Evolutionary conservation across 2,329 filamentous ascomycete species (phyloP).

Genomic region (Pyricularia sp.): DNA sequence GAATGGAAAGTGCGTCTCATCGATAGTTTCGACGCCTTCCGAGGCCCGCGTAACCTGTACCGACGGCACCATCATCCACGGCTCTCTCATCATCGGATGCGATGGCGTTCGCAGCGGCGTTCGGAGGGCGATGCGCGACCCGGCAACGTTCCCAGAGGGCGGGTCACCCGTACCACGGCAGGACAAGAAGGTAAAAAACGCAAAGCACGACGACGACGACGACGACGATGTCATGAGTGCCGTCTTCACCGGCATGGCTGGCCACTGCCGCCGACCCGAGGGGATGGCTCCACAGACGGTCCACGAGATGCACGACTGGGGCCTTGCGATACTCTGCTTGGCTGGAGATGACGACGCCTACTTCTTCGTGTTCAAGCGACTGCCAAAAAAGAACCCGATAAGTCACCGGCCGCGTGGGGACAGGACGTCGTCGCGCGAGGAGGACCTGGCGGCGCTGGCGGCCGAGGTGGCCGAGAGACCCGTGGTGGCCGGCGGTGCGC

Average conservation of each 20-base stretch:
- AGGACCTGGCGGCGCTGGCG: conserved; percentile 6
- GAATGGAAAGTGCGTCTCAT: conserved; percentile 11
- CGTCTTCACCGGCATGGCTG: conserved; percentile 10
- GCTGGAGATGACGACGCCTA: conserved; percentile 6
- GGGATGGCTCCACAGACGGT: conserved; percentile 3
- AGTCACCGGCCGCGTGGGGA: neutral
- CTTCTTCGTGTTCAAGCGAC: conserved; percentile 8
- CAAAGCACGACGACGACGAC: conserved; percentile 6
- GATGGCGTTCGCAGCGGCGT: conserved; percentile 17
- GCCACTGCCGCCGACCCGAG: conserved; percentile 6
- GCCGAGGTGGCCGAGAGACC: conserved; percentile 5
- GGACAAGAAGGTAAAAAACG: neutral
- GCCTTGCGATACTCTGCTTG: conserved; percentile 3
- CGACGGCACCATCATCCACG: conserved; percentile 14
- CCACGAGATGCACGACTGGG: conserved; percentile 7
- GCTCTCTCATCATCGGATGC: conserved; percentile 16
- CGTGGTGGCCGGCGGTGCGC: neutral
- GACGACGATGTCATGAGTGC: conserved; percentile 10
- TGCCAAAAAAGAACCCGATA: neutral
- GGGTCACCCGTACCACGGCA: neutral
- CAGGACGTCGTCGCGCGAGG: conserved; percentile 1
- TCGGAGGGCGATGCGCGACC: conserved; percentile 11
- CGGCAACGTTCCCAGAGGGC: neutral
- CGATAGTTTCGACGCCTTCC: conserved; percentile 8
- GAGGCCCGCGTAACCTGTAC: conserved; percentile 11